These are phyloP conservation scores for Mycena citricolor DNA, from an alignment of 1,284 basidiomycete species.

Conservation along the genomic window DNA sequence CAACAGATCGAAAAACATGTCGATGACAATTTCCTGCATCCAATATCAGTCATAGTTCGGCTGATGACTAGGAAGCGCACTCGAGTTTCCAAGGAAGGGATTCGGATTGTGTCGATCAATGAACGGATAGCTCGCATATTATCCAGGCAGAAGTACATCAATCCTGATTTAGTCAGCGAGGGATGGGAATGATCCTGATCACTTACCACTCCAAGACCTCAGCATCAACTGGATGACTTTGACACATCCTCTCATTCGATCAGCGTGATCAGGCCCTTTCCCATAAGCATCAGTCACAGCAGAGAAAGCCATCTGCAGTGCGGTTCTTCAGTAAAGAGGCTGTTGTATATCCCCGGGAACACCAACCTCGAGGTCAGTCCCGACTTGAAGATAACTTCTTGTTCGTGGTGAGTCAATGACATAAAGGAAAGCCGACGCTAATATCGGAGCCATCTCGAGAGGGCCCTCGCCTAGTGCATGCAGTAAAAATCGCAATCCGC, in stretches of 20 bases:
- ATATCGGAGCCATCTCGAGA: constrained; percentile 77
- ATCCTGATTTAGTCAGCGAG: constrained; percentile 55
- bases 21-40: constrained; percentile 81
- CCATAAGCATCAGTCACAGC: constrained; percentile 91
- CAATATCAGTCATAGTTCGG: constrained; percentile 10
- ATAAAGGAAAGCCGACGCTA: constrained; percentile 84
- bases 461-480: constrained; percentile 89
- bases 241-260: constrained; percentile 75
- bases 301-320: constrained; percentile 74
- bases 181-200: constrained; percentile 1
- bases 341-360: background rate
- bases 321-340: constrained; percentile 13
- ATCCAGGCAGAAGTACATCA: constrained; percentile 94
- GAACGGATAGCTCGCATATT: constrained; percentile 84
- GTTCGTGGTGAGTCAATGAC: constrained; percentile 87
- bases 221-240: constrained; percentile 84
- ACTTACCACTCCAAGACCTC: constrained; percentile 90
- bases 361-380: constrained; percentile 86
- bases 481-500: constrained; percentile 86
- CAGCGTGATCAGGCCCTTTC: constrained; percentile 73
- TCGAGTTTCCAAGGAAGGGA: constrained; percentile 84
- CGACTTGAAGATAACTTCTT: constrained; percentile 76
- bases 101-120: constrained; percentile 82
- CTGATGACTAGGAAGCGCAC: too few relatives aligned
- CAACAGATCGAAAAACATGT: constrained; percentile 93